Evolutionary conservation across 768 basidiomycete species (phyloP), one percentile per base, ranked within the genome.

Genomic region (Lentinus tigrinus): DNA sequence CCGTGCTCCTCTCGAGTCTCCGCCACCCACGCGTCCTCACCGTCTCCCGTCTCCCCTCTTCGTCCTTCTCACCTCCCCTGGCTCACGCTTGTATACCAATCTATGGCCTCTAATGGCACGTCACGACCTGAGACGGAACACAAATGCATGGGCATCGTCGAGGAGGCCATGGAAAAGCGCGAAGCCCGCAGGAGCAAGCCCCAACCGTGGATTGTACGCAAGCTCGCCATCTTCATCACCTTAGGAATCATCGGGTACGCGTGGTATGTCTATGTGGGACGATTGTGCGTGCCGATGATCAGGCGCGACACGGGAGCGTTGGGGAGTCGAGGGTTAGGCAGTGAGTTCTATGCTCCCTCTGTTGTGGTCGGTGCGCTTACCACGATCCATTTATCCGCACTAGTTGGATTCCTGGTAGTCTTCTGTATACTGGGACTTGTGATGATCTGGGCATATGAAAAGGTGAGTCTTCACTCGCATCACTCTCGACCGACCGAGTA

Each of bases 391-490:
- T 13, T 54, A 23, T 43, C 44, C 0, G 34, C 11, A 36, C 14
- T 58, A 95, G 93, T 91, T 58, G 85, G 76, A 3, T 78, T 90
- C 56, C 68, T 95, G 50, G 77, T 81, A 2, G 78, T 86, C 0
- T 94, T 87, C 65, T 74, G 73, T 37, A 56, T 89, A 4, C 66
- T 95, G 21, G 82, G 82, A 46, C 61, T 86, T n/a, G 82, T 93
- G 81, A 79, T 85, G 78, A 43, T 87, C 0, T 94, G 93, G 93
- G 81, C 86, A 14, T 96, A 95, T 73, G 54, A 80, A 21, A 84
- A 82, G 80, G 93, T 91, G 54, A 50, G 81, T 69, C 11, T n/a
- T 17, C 16, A 7, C 7, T n/a, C 6, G 13, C 7, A 24, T 5
- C n/a, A n/a, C 4, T n/a, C 17, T n/a, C 40, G 40, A n/a, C 16